Evolutionary conservation across 148 eudicot genomes (phyloP).

Genomic region (Rhododendron simsii): DNA sequence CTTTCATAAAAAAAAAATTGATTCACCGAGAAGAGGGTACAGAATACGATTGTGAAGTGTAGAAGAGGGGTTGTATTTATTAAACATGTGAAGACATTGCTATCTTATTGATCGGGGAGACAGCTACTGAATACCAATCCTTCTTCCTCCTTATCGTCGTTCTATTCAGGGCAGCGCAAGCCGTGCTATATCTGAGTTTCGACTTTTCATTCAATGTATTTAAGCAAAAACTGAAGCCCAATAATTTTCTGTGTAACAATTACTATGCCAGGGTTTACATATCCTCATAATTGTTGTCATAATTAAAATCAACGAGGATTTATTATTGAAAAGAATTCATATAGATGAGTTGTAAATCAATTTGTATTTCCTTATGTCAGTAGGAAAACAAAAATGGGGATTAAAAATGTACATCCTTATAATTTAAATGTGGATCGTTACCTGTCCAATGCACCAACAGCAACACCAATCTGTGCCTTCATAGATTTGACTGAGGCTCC

Average conservation of each 20-base stretch:
- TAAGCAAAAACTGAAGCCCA: not conserved
- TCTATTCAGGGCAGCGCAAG: not conserved
- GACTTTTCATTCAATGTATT: not conserved
- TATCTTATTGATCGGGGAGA: not conserved
- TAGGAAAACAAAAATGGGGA: not conserved
- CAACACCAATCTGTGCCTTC: slow-evolving; percentile 62
- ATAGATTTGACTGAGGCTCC: slow-evolving; percentile 56
- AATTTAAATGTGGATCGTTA: slow-evolving; percentile 7
- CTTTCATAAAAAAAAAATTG: not conserved
- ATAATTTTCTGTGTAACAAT: not conserved
- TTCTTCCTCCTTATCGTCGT: not conserved
- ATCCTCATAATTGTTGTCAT: not conserved
- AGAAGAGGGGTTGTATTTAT: not conserved
- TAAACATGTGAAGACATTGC: not conserved
- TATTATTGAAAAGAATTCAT: not conserved
- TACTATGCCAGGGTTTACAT: not conserved
- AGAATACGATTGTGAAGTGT: not conserved
- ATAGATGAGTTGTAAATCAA: not conserved
- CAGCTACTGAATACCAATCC: not conserved
- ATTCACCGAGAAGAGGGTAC: not conserved
- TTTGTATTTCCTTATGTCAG: not conserved
- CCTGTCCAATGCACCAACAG: slow-evolving; percentile 73
- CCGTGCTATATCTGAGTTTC: not conserved
- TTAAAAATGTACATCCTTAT: not conserved
- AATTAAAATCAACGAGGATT: not conserved